Evolutionary conservation across 2,329 filamentous ascomycete genomes (phyloP), one percentile per base, ranked within the genome.

Genomic region (Moelleriella libera): DNA sequence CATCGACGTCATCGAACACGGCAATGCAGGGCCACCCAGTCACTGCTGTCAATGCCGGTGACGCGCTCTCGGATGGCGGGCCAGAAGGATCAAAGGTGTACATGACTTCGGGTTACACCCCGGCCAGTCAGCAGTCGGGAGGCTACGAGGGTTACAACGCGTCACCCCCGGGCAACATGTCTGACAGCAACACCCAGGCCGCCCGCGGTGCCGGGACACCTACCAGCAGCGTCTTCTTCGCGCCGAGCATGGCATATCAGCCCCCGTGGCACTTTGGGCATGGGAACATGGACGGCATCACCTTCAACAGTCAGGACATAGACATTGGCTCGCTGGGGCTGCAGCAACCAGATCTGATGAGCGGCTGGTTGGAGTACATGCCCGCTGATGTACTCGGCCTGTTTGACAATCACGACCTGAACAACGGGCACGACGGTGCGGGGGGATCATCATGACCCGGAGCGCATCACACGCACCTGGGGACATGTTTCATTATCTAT

Each of bases 241-340:
- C 52, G 5, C 58, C 57, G 8, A 51, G 49, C 30, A 54, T 63
- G 34, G 49, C 60, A 3, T 62, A 58, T 39, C 55, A 55, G 11
- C 54, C 61, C 44, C 49, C 55, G 1, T 65, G 63, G 63, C 56
- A 51, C n/a, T 53, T 56, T 5, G 53, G 57, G 2, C 55, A 59
- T 51, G 60, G 61, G 6, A 65, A 58, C 47, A 64, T 68, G 51
- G 67, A 74, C 44, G 65, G 67, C 52, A 82, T 88, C 64, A 80
- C 84, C 51, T 85, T 89, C 53, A 80, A 87, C 58, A 83, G 78
- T 50, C 83, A 86, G 52, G 83, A 89, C 53, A 78, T 90, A 34
- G 83, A 89, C 52, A 83, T 89, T 70, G 78, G 75, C 29, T 68
- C 76, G 5, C 64, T 88, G 14, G 80, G 78, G 0, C 51, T 72